phyloP scores from a whole-genome alignment of 768 basidiomycete species.

The Psilocybe tampanensis region DNA sequence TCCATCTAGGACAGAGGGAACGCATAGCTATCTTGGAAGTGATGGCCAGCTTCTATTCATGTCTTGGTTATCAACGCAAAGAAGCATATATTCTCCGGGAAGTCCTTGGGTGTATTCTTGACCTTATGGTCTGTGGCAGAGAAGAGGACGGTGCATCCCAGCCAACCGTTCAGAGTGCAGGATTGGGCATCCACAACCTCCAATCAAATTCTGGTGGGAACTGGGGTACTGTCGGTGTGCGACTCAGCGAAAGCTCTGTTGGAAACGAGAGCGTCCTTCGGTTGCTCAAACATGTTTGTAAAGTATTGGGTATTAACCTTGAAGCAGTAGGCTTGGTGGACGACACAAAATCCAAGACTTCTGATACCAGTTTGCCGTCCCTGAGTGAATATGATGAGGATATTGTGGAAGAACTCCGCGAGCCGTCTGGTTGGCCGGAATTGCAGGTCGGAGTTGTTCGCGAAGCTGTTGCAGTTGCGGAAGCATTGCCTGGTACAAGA shows the following conservation, averaged over 20 bases:
- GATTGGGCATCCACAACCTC: conserved; percentile 51
- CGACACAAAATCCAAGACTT: conserved; percentile 12
- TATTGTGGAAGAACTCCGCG: conserved; percentile 40
- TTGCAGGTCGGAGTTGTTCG: conserved; percentile 92
- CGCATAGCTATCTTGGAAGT: conserved; percentile 71
- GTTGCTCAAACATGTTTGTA: conserved; percentile 75
- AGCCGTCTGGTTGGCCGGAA: conserved; percentile 90
- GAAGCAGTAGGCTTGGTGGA: conserved; percentile 63
- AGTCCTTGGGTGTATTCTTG: conserved; percentile 81
- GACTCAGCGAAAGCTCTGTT: conserved; percentile 71
- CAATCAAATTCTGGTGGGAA: conserved; percentile 34
- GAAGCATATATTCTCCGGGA: conserved; percentile 88
- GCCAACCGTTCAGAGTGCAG: conserved; percentile 43
- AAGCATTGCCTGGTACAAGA: conserved; percentile 81
- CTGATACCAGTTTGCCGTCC: conserved; percentile 16
- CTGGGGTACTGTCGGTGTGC: conserved; percentile 65
- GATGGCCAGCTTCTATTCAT: conserved; percentile 75
- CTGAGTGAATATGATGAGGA: conserved; percentile 41
- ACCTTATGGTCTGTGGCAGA: conserved; percentile 82
- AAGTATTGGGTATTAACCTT: conserved; percentile 80
- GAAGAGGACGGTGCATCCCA: conserved; percentile 65
- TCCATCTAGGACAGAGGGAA: conserved; percentile 77
- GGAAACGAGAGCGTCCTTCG: conserved; percentile 84
- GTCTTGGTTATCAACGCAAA: conserved; percentile 84
- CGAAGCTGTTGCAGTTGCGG: conserved; percentile 90